Percentiles rank a stretch among this genome's conserved stretches.
These are phyloP conservation scores for Nicotiana tabacum DNA, from an alignment of 257 asterid genomes.

Conservation along the genomic window DNA sequence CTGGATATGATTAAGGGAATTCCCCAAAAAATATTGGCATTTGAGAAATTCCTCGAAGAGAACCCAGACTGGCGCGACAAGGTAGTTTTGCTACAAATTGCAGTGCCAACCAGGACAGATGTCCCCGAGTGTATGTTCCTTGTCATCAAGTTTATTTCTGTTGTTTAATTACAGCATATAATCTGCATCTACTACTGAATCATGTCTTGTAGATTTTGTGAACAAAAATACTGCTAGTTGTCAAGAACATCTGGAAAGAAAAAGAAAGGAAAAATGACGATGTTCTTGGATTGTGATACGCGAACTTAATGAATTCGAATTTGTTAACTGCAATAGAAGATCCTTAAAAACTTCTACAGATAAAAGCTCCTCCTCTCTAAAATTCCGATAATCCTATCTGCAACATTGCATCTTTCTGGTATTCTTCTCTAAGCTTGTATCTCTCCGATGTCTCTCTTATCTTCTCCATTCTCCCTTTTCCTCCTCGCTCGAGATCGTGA, in stretches of 20 bases:
- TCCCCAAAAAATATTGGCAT: conserved; percentile 90
- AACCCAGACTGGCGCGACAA: conserved; percentile 84
- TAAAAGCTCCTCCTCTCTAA: not conserved
- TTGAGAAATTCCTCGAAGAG: conserved; percentile 95
- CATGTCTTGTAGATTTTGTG: not conserved
- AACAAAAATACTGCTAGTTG: not conserved
- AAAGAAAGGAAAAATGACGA: not conserved
- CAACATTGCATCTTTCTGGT: not conserved
- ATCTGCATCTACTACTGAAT: not conserved
- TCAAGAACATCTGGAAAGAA: not conserved
- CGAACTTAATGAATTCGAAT: not conserved
- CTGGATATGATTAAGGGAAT: conserved; percentile 92
- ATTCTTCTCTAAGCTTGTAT: not conserved
- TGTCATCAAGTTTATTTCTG: conserved; percentile 19
- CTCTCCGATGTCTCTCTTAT: not conserved
- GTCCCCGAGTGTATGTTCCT: conserved; percentile 88
- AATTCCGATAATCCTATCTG: not conserved
- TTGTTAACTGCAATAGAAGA: not conserved
- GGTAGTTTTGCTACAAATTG: conserved; percentile 88
- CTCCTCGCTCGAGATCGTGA: not conserved
- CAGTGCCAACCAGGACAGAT: conserved; percentile 94
- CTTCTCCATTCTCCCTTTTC: not conserved
- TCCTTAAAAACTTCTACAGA: not conserved
- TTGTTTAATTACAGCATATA: conserved; percentile 8
- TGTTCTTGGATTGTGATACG: conserved; percentile 8